phyloP scores from a whole-genome alignment of 2,329 filamentous ascomycete species.

The Allantophomopsis cytisporea region DNA sequence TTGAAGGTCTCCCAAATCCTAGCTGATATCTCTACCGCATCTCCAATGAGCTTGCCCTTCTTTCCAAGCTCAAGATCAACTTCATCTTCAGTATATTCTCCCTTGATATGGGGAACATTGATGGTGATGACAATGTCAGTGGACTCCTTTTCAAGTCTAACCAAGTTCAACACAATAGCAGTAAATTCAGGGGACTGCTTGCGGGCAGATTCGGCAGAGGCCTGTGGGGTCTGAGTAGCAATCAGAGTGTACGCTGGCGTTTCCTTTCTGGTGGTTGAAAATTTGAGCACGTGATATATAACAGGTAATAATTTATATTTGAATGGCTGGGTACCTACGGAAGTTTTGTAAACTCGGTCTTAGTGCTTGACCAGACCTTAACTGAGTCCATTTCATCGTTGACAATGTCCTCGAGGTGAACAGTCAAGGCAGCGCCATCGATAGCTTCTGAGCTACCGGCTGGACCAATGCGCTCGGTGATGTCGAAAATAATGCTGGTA shows the following conservation, averaged over 20 bases:
- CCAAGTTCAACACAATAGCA: conserved; percentile 61
- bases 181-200: conserved; percentile 40
- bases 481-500: conserved; percentile 80
- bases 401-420: conserved; percentile 56
- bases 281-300: conserved; percentile 4
- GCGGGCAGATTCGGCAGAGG: conserved; percentile 15
- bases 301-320: too few species aligned
- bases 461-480: conserved; percentile 64
- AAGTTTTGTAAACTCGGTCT: conserved; percentile 42
- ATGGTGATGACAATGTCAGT: conserved; percentile 79
- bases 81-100: conserved; percentile 60
- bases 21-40: conserved; percentile 53
- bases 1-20: conserved; percentile 61
- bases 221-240: conserved; percentile 42
- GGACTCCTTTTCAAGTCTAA: conserved; percentile 59
- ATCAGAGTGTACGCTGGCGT: conserved; percentile 57
- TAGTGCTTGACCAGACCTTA: conserved; percentile 52
- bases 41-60: conserved; percentile 53
- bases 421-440: conserved; percentile 57
- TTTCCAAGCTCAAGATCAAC: conserved; percentile 53
- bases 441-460: conserved; percentile 39
- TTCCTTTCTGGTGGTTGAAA: conserved; percentile 20
- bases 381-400: conserved; percentile 48
- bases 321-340: conserved; percentile 10
- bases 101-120: conserved; percentile 74